Base-by-base conservation (phyloP, 305 asterid genomes). In the Coffea humblotiana region DNA sequence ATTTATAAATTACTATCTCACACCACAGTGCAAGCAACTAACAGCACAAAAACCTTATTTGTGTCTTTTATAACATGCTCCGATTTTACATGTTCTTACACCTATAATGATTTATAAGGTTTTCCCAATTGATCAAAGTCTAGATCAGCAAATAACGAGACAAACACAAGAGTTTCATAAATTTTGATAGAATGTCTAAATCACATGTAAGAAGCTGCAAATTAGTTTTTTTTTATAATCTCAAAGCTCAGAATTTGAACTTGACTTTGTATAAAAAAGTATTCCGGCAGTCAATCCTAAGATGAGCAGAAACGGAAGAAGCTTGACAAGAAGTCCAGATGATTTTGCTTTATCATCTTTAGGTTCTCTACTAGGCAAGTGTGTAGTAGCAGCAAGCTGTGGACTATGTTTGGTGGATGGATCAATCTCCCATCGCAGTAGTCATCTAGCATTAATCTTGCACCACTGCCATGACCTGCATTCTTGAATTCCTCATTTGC, bases 401-500 rank as follows among this genome's bases (percentile, higher is more conserved):
- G 78, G 37, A 19, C 16, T 40, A 32, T 77, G 82, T 23, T 74
- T 78, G 66, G 85, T 80, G 40, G 83, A 77, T 0, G 87, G 82
- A 79, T 89, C 91, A 12, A 88, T 78, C 85, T 93, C 97, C 95
- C 94, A 0, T 86, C 83, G 54, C 88, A 93, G 83, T 87, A 93
- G 72, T 93, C 93, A 43, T 93, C 97, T 72, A 93, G 77, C 97
- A 93, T 93, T 78, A 91, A 77, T 81, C 94, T 85, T 48, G 97
- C 95, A 2, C 93, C 90, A 70, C 97, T 93, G 0, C 97, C 97
- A 78, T 91, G 97, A 0, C 97, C 97, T 43, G 88, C 94, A 27
- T 90, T 91, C 87, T 93, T 97, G 71, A 93, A 93, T 77, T 91
- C 95, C 72, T 91, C 89, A 71, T 94, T 91, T 48, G 93, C 95